Percentiles rank a stretch among this genome's conserved stretches.
Evolutionary conservation across 495 filamentous ascomycete species (phyloP).

Genomic region (Chaetomium tenue): DNA sequence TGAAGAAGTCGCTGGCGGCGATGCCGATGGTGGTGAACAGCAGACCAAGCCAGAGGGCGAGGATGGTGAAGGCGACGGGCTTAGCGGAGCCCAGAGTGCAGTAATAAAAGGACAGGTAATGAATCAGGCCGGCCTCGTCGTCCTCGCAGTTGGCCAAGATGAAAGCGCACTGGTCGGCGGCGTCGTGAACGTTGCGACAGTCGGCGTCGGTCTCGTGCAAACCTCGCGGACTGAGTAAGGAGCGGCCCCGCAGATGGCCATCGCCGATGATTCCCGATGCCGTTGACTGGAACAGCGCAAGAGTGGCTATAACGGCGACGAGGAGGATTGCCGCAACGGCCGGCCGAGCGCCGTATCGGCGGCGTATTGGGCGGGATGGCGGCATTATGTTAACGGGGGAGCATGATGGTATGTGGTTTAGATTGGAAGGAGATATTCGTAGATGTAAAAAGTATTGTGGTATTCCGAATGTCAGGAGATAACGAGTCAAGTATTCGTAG

Average conservation of each 20-base stretch:
- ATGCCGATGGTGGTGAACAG: slow-evolving; percentile 98
- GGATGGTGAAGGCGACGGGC: slow-evolving; percentile 70
- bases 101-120: slow-evolving; percentile 91
- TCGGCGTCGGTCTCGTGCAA: slow-evolving; percentile 40
- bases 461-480: no score
- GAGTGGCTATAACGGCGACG: slow-evolving; percentile 39
- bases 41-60: slow-evolving; percentile 81
- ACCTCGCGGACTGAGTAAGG: not conserved
- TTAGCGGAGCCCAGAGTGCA: slow-evolving; percentile 70
- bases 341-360: slow-evolving; percentile 39
- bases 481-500: no score
- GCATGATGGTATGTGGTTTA: slow-evolving; percentile 12
- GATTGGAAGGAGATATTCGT: no score
- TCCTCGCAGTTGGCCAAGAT: slow-evolving; percentile 77
- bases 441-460: no score
- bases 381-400: slow-evolving; percentile 26
- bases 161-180: slow-evolving; percentile 81
- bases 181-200: slow-evolving; percentile 78
- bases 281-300: slow-evolving; percentile 28
- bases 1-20: slow-evolving; percentile 96
- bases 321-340: slow-evolving; percentile 40
- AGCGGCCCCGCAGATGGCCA: not conserved
- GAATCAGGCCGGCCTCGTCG: slow-evolving; percentile 84
- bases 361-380: slow-evolving; percentile 20
- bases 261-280: not conserved